These are phyloP conservation scores for Sporobolomyces pararoseus DNA, from an alignment of 768 basidiomycete species.

Conservation along the genomic window DNA sequence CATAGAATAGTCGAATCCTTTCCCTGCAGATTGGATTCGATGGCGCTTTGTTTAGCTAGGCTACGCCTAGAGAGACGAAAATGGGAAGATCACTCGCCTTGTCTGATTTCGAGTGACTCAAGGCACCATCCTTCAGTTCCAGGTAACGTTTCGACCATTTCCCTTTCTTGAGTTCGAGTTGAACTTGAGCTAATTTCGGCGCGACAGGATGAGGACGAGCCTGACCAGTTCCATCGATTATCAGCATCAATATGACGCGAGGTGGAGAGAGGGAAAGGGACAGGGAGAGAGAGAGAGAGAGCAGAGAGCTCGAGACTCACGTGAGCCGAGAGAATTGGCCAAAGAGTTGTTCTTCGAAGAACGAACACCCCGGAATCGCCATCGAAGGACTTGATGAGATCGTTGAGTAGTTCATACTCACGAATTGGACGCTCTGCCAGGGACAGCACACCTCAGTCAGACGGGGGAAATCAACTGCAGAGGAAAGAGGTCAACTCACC, in stretches of 20 bases:
- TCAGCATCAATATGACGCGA: too few relatives aligned
- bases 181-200: slow-evolving; percentile 63
- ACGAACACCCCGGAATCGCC: slow-evolving; percentile 77
- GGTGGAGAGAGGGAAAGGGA: too few relatives aligned
- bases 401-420: slow-evolving; percentile 74
- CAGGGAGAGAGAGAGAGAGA: slow-evolving; percentile 49
- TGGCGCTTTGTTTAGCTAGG: too few relatives aligned
- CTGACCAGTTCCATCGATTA: slow-evolving; percentile 23
- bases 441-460: not conserved
- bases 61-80: too few relatives aligned
- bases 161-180: slow-evolving; percentile 84
- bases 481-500: slow-evolving; percentile 56
- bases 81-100: slow-evolving; percentile 56
- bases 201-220: slow-evolving; percentile 39
- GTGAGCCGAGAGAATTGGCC: slow-evolving; percentile 40
- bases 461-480: not conserved
- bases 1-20: slow-evolving; percentile 80
- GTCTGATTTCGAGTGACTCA: slow-evolving; percentile 86
- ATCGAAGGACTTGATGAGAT: slow-evolving; percentile 80
- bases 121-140: slow-evolving; percentile 73
- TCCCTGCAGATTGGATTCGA: slow-evolving; percentile 58
- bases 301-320: not conserved
- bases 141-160: slow-evolving; percentile 95
- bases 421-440: slow-evolving; percentile 73
- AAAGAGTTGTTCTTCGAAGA: slow-evolving; percentile 68